phyloP scores from a whole-genome alignment of 306 rosid genomes.

The Cicer arietinum region DNA sequence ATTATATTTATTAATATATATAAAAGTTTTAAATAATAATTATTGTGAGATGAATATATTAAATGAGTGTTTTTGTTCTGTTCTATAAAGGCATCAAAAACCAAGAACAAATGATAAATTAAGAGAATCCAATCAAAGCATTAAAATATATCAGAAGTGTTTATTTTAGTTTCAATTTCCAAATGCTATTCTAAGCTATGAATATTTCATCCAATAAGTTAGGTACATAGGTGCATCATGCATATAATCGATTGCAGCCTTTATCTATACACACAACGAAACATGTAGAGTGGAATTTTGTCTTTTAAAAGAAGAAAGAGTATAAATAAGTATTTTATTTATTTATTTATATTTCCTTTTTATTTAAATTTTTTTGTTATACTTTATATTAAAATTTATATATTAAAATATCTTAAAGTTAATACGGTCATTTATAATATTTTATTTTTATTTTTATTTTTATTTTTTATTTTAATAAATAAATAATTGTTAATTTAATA shows the following conservation, averaged over 20 bases:
- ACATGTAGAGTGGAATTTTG: slow-evolving; percentile 23
- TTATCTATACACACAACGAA: slow-evolving; percentile 35
- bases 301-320: slow-evolving; percentile 29
- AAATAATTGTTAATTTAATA: too few relatives aligned
- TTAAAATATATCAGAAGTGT: background rate
- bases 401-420: too few relatives aligned
- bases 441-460: too few relatives aligned
- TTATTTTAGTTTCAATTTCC: slow-evolving; percentile 19
- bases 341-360: too few relatives aligned
- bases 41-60: too few relatives aligned
- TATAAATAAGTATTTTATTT: background rate
- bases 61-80: slow-evolving; percentile 41
- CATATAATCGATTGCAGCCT: slow-evolving; percentile 49
- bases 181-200: slow-evolving; percentile 23
- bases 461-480: too few relatives aligned
- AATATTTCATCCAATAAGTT: background rate
- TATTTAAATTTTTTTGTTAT: too few relatives aligned
- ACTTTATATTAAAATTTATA: too few relatives aligned
- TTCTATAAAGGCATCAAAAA: slow-evolving; percentile 51
- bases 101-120: slow-evolving; percentile 24
- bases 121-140: background rate
- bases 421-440: too few relatives aligned
- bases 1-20: too few relatives aligned
- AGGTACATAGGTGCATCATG: slow-evolving; percentile 49
- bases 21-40: too few relatives aligned